Evolutionary conservation across 768 basidiomycete species (phyloP).

Genomic region (Phylloporus sp.): DNA sequence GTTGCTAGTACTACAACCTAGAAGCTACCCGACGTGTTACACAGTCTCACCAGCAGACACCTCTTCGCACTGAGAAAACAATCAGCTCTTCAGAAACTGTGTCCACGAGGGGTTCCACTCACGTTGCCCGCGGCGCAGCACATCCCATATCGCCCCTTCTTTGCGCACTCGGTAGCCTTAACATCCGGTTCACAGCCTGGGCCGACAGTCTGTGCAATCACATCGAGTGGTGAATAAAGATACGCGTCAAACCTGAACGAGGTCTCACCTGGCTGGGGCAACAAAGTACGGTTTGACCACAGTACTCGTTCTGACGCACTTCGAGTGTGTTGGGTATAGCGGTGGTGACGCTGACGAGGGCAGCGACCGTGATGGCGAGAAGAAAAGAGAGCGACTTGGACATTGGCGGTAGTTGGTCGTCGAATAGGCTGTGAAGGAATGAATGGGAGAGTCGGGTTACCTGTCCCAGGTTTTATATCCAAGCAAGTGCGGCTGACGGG

Average conservation of each 20-base stretch:
- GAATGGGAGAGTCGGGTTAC: not conserved
- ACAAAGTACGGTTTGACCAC: not conserved
- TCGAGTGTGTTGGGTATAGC: not conserved
- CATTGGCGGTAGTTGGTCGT: too few relatives aligned
- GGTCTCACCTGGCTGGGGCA: not conserved
- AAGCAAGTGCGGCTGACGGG: too few relatives aligned
- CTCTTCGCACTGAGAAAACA: not conserved
- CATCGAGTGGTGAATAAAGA: not conserved
- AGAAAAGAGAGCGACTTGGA: not conserved
- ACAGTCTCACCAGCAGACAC: not conserved
- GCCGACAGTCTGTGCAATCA: not conserved
- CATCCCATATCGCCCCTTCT: not conserved
- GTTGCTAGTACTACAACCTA: too few relatives aligned
- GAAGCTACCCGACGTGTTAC: too few relatives aligned
- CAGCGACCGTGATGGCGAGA: not conserved
- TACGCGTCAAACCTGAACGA: too few relatives aligned
- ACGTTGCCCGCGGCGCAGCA: not conserved
- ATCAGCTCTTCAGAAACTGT: not conserved
- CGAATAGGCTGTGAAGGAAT: too few relatives aligned
- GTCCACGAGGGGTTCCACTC: too few relatives aligned
- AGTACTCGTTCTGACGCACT: not conserved
- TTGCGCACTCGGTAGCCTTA: not conserved
- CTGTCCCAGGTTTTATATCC: too few relatives aligned
- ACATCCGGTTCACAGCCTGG: not conserved
- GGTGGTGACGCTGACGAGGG: not conserved